phyloP scores from a whole-genome alignment of 495 filamentous ascomycete species.

The Neurospora terricola region DNA sequence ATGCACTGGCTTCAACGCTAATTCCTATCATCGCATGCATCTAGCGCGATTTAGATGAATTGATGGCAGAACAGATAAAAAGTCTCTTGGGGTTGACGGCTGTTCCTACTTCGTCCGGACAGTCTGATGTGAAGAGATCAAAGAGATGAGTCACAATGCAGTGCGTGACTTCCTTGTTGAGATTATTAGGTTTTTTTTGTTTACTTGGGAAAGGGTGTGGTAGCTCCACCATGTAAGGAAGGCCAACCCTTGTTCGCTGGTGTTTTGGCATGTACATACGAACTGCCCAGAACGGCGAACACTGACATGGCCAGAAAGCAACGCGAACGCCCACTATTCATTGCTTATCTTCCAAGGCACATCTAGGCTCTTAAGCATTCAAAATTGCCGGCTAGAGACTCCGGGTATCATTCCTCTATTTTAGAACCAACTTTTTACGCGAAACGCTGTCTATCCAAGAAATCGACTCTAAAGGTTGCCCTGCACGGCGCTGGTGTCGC shows the following conservation, averaged over 20 bases:
- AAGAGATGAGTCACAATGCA: background rate
- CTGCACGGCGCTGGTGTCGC: conserved; percentile 6
- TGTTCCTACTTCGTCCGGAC: background rate
- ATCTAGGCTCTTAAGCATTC: background rate
- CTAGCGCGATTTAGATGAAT: background rate
- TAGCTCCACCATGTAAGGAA: background rate
- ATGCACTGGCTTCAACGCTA: background rate
- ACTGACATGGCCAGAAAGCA: background rate
- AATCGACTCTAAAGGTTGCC: conserved; percentile 20
- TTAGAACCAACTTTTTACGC: background rate
- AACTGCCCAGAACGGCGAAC: background rate
- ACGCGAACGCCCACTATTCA: background rate
- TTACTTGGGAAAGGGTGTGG: background rate
- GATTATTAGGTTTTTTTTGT: background rate
- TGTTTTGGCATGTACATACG: background rate
- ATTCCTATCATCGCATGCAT: background rate
- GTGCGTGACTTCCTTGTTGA: background rate
- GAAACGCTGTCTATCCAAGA: conserved; percentile 2
- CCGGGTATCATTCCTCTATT: background rate
- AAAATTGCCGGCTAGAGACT: background rate
- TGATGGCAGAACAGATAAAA: background rate
- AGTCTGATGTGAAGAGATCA: background rate
- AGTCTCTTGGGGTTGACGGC: background rate
- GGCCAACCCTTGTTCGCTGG: background rate
- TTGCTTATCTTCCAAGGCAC: background rate